phyloP scores from a whole-genome alignment of 768 basidiomycete species.

The Pisolithus tinctorius region DNA sequence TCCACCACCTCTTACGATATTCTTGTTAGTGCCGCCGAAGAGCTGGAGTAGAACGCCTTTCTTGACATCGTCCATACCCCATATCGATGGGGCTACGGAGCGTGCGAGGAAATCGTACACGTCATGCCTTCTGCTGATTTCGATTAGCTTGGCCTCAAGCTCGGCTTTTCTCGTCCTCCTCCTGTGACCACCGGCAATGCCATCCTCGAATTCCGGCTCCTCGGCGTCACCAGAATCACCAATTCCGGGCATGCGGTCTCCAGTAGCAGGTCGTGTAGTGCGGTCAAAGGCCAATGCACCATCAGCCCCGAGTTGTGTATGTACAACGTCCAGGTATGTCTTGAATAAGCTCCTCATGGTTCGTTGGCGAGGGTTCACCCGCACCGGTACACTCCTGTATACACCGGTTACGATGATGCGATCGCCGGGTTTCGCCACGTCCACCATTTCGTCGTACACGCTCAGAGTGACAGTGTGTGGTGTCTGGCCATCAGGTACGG shows the following conservation, averaged over 20 bases:
- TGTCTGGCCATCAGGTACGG: conserved; percentile 96
- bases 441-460: conserved; percentile 98
- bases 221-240: conserved; percentile 67
- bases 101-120: conserved; percentile 81
- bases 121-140: conserved; percentile 68
- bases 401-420: conserved; percentile 87
- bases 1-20: conserved; percentile 84
- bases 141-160: conserved; percentile 70
- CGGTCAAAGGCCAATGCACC: conserved; percentile 68
- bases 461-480: conserved; percentile 96
- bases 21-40: conserved; percentile 98
- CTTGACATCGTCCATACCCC: conserved; percentile 99
- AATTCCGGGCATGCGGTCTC: conserved; percentile 62
- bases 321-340: conserved; percentile 94
- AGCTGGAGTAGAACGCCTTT: conserved; percentile 95
- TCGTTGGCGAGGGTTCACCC: conserved; percentile 87
- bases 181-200: conserved; percentile 28
- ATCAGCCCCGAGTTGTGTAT: conserved; percentile 67
- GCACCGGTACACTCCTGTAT: conserved; percentile 91
- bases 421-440: conserved; percentile 92
- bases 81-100: conserved; percentile 90
- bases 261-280: conserved; percentile 64
- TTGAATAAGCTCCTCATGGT: conserved; percentile 95
- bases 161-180: conserved; percentile 50
- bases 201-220: conserved; percentile 51